Conservation (phyloP, 2,329 filamentous ascomycete genomes). For the Macrophomina phaseolina region DNA sequence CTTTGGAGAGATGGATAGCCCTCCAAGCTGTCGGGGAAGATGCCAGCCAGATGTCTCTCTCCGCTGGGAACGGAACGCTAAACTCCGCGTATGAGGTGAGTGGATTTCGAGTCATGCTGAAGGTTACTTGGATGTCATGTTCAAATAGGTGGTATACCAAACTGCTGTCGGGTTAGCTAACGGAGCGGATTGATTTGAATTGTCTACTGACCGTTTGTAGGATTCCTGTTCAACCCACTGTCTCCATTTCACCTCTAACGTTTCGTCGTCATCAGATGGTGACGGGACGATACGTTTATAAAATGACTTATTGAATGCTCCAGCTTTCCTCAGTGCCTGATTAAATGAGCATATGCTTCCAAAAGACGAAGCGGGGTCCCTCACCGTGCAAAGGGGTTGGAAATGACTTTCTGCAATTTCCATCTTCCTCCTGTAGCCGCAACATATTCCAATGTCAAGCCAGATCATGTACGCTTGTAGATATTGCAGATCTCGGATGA, state of each 20-base stretch:
- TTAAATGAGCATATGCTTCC: background rate
- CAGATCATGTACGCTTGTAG: constrained; percentile 58
- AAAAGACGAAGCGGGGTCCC: background rate
- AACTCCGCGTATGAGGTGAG: constrained; percentile 73
- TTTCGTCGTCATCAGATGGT: constrained; percentile 60
- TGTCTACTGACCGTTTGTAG: constrained; percentile 45
- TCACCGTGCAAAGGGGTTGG: constrained; percentile 56
- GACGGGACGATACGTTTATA: constrained; percentile 60
- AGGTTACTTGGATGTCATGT: constrained; percentile 69
- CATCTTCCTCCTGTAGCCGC: constrained; percentile 64
- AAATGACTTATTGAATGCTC: constrained; percentile 62
- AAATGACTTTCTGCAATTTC: constrained; percentile 65
- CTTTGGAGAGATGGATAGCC: constrained; percentile 57
- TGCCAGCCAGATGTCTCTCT: constrained; percentile 69
- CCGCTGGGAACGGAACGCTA: constrained; percentile 67
- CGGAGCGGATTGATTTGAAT: constrained; percentile 26
- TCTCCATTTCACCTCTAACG: constrained; percentile 68
- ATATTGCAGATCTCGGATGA: constrained; percentile 55
- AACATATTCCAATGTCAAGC: constrained; percentile 63
- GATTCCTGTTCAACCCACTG: constrained; percentile 69
- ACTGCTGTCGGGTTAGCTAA: constrained; percentile 53
- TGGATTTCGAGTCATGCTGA: constrained; percentile 68
- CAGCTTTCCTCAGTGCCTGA: constrained; percentile 58
- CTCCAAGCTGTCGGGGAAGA: constrained; percentile 69
- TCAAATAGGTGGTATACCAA: constrained; percentile 70